Conservation (phyloP, 129 eudicot species). For the Chrysanthemum lavandulifolium region DNA sequence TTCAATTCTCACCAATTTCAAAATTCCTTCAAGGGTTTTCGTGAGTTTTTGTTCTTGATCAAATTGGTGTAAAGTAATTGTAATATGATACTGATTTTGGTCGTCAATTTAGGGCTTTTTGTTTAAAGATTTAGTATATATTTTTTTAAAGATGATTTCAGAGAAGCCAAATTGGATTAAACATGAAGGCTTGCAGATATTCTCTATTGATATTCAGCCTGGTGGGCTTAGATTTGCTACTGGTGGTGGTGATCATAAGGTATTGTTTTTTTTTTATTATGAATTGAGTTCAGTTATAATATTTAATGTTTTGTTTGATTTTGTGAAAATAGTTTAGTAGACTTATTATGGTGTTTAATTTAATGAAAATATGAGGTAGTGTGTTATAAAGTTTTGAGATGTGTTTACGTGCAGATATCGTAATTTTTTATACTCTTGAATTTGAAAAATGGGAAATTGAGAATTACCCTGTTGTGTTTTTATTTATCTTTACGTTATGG, state of each 20-base stretch:
- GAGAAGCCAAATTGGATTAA: constrained; percentile 91
- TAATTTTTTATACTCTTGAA: background rate
- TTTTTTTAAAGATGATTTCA: constrained; percentile 82
- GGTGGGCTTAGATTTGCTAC: constrained; percentile 98
- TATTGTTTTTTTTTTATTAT: constrained; percentile 24
- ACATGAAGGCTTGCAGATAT: constrained; percentile 97
- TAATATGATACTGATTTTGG: constrained; percentile 19
- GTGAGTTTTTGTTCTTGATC: constrained; percentile 24
- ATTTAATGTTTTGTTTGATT: background rate
- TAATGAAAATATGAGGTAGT: background rate
- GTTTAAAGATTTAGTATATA: constrained; percentile 25
- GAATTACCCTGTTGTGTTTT: background rate
- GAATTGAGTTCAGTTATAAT: background rate
- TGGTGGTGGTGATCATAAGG: constrained; percentile 99
- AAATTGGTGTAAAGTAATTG: constrained; percentile 14
- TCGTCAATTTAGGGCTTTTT: constrained; percentile 17
- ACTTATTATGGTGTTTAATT: too few relatives aligned
- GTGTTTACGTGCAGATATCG: background rate
- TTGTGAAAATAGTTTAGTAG: too few relatives aligned
- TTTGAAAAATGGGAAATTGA: background rate
- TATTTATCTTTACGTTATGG: background rate
- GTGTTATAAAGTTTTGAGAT: too few relatives aligned
- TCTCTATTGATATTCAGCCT: constrained; percentile 98
- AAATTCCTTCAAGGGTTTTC: constrained; percentile 37
- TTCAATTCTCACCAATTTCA: constrained; percentile 12